phyloP scores from a whole-genome alignment of 306 rosid species.

The Vigna radiata region DNA sequence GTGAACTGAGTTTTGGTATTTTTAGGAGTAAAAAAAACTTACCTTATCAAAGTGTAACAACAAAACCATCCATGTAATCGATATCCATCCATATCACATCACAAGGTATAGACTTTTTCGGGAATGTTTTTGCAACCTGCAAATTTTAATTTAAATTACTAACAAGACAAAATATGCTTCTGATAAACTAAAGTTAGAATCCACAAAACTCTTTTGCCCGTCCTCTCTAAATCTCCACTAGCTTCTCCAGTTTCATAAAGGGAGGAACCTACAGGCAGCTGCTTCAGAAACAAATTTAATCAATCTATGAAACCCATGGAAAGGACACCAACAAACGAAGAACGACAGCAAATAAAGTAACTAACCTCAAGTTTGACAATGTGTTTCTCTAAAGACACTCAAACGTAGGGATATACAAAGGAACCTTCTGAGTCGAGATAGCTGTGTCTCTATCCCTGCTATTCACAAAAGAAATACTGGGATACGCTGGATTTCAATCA shows the following conservation, averaged over 20 bases:
- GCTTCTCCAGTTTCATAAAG: constrained; percentile 93
- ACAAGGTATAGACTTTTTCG: constrained; percentile 82
- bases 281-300: constrained; percentile 44
- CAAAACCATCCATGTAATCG: constrained; percentile 97
- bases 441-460: constrained; percentile 66
- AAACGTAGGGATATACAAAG: constrained; percentile 63
- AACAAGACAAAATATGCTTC: constrained; percentile 15
- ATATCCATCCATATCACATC: constrained; percentile 97
- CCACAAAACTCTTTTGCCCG: constrained; percentile 71
- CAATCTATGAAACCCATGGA: constrained; percentile 11
- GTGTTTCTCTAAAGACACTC: constrained; percentile 72
- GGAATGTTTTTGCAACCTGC: constrained; percentile 78
- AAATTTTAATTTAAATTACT: constrained; percentile 32
- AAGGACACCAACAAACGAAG: constrained; percentile 12
- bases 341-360: background rate
- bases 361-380: constrained; percentile 79
- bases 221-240: constrained; percentile 85
- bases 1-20: background rate
- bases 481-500: constrained; percentile 73
- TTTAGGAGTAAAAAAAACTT: constrained; percentile 15
- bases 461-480: constrained; percentile 75
- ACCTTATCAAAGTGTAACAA: constrained; percentile 90
- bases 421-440: constrained; percentile 56
- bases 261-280: constrained; percentile 85
- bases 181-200: constrained; percentile 1